A percentile compares a stretch with the other conserved stretches of the same genome.
Conservation (phyloP, 129 eudicot genomes). For the Smallanthus sonchifolius region DNA sequence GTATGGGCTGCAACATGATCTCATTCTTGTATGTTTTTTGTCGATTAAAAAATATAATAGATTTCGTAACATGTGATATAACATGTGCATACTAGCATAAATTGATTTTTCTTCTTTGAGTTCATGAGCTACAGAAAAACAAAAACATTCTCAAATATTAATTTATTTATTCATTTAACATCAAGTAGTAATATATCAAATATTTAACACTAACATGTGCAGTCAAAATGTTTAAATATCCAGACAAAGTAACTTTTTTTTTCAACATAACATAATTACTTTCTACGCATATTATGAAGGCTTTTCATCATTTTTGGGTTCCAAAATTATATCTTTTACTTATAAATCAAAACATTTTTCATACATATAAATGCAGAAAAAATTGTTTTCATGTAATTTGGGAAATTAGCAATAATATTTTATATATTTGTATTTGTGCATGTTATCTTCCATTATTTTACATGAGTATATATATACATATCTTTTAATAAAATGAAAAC, state of each 20-base stretch:
- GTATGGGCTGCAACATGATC: conserved; percentile 29
- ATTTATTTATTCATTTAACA: not conserved
- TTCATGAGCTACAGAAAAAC: not conserved
- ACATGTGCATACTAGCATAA: not conserved
- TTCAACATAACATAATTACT: not conserved
- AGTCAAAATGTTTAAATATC: not conserved
- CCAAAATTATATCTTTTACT: not conserved
- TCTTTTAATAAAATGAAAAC: not conserved
- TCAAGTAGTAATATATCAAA: not conserved
- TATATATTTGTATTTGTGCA: not conserved
- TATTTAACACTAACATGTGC: not conserved
- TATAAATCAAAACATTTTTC: too few relatives aligned
- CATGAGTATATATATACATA: not conserved
- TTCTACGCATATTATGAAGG: not conserved
- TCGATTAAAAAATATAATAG: not conserved
- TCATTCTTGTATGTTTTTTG: conserved; percentile 19
- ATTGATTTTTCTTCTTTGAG: not conserved
- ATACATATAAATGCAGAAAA: too few relatives aligned
- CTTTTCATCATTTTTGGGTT: not conserved
- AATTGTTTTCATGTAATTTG: not conserved
- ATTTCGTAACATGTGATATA: not conserved
- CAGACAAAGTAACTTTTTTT: not conserved
- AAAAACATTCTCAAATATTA: not conserved
- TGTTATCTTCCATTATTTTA: not conserved
- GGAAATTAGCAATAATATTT: not conserved